A percentile compares a stretch with the other conserved stretches of the same genome.
phyloP scores from a whole-genome alignment of 2,329 filamentous ascomycete species.

The Colletotrichum musae region DNA sequence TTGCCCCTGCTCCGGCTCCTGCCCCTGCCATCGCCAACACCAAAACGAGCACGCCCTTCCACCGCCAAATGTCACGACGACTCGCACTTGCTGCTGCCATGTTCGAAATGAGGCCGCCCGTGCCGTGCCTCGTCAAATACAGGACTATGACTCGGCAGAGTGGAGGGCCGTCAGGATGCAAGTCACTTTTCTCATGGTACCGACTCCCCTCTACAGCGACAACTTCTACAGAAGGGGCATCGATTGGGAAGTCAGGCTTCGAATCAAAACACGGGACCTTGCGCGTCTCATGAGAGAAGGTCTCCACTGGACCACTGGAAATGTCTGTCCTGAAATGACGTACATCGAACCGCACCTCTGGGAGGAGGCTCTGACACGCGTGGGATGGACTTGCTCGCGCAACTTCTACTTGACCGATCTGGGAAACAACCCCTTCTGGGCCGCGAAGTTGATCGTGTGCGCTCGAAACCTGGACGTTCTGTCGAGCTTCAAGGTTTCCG shows the following conservation, averaged over 20 bases:
- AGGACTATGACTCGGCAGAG: background rate
- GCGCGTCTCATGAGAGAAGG: conserved; percentile 21
- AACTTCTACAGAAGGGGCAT: background rate
- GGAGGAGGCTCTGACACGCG: fast-evolving
- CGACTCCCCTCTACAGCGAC: background rate
- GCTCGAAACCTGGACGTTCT: background rate
- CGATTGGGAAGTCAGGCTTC: conserved; percentile 11
- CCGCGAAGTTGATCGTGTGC: conserved; percentile 1
- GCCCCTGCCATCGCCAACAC: no score
- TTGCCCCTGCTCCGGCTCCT: no score
- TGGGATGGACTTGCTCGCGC: conserved; percentile 3
- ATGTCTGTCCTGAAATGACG: background rate
- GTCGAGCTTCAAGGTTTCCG: background rate
- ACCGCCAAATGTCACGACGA: no score
- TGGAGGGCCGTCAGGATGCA: background rate
- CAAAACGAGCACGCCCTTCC: no score
- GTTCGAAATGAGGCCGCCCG: background rate
- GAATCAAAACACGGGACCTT: background rate
- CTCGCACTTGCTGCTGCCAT: no score
- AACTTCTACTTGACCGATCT: conserved; percentile 18
- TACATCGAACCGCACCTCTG: background rate
- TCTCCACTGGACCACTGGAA: conserved; percentile 12
- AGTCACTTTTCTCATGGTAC: background rate
- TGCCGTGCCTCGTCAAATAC: background rate
- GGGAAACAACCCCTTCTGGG: background rate